Conservation (phyloP, 192 early-diverging fungal genomes). For the Diversispora epigaea region DNA sequence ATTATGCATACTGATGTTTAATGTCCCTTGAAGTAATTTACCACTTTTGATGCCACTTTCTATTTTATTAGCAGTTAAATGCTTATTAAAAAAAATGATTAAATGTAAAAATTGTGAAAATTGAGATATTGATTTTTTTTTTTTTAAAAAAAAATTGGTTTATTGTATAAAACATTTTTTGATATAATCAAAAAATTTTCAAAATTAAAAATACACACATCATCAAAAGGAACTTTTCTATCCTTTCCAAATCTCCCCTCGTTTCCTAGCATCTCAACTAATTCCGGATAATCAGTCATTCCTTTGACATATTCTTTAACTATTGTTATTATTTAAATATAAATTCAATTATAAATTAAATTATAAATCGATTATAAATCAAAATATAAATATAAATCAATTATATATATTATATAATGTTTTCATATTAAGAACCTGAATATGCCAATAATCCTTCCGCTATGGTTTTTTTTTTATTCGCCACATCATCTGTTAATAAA, state of each 20-base stretch:
- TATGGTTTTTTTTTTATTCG: slow-evolving; percentile 71
- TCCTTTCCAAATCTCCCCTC: slow-evolving; percentile 39
- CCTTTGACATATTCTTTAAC: slow-evolving; percentile 78
- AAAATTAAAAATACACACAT: slow-evolving; percentile 41
- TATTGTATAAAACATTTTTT: too few relatives aligned
- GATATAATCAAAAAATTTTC: background rate
- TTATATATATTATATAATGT: background rate
- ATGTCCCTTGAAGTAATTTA: slow-evolving; percentile 74
- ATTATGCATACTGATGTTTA: slow-evolving; percentile 85
- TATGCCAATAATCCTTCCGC: slow-evolving; percentile 65
- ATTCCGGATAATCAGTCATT: slow-evolving; percentile 74
- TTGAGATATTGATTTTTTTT: too few relatives aligned
- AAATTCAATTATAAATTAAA: too few relatives aligned
- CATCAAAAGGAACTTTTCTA: slow-evolving; percentile 64
- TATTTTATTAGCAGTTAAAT: slow-evolving; percentile 75
- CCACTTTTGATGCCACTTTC: slow-evolving; percentile 83
- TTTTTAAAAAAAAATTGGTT: too few relatives aligned
- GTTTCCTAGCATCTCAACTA: slow-evolving; percentile 87
- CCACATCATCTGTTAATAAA: slow-evolving; percentile 88
- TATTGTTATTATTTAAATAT: slow-evolving; percentile 33
- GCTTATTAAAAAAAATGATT: slow-evolving; percentile 53
- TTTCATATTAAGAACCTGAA: slow-evolving; percentile 52
- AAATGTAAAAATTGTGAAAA: slow-evolving; percentile 2
- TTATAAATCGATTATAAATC: background rate
- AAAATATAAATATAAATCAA: background rate